Base-by-base conservation (phyloP, 495 filamentous ascomycete species). In the Talaromyces wortmannii region DNA sequence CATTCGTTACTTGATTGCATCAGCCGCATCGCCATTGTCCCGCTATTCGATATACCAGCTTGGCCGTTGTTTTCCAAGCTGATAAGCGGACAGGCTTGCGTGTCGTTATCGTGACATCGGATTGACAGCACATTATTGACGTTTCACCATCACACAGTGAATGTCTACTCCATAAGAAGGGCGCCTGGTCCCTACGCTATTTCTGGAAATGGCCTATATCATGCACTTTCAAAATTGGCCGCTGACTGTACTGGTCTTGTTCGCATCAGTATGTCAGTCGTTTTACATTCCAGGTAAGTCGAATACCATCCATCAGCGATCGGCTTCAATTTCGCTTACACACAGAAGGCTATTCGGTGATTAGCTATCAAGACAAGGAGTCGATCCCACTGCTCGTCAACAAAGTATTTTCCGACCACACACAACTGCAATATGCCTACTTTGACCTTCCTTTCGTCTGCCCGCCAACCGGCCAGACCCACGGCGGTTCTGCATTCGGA, bases 371-470 rank as follows among this genome's bases (percentile, higher is more conserved):
- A 50, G 85, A 92, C 55, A 78, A 82, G 66, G 88, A 96, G 61
- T 74, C 85, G 5, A 90, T 96, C 30, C 91, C 91, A 0, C 78
- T 97, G 6, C 82, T 91, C n/a, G 90, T 94, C 53, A 97, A 97
- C 73, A 96, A 97, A 69, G 87, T 95, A 62, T 95, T 92, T 72
- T 95, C 90, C 57, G 91, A 95, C 72, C 84, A 90, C 59, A 92
- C 90, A 0, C 88, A 96, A 67, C 74, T 97, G 7, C 90, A 95
- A 69, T 97, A 91, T 81, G 91, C 92, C 59, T 96, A 92, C 75
- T 91, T 86, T 63, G 90, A 95, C 61, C 85, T 95, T 10, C 91
- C 92, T 18, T 96, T 97, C 66, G 89, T 95, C 51, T 95, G 90
- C 61, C 90, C 88, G 7, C 89, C 88, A 0, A 88, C 84, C 15